Evolutionary conservation across 768 basidiomycete species (phyloP).

Genomic region (Hericium erinaceus): DNA sequence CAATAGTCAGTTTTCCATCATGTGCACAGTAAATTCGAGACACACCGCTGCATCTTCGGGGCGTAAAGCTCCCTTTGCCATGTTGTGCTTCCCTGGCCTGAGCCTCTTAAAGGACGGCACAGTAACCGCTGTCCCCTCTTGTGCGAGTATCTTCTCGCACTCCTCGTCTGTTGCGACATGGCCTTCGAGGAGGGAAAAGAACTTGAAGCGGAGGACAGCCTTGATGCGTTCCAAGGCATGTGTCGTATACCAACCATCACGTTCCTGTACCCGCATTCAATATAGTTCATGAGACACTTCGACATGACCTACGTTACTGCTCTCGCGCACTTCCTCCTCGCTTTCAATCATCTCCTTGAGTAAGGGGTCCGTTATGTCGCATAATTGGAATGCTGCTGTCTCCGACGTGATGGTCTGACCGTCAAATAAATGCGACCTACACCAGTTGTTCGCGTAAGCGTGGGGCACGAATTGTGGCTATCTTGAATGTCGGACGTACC

Average conservation of each 20-base stretch:
- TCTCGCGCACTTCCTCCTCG: conserved; percentile 55
- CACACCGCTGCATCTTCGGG: conserved; percentile 78
- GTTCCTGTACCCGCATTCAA: conserved; percentile 37
- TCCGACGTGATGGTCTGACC: conserved; percentile 72
- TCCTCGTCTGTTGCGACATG: conserved; percentile 65
- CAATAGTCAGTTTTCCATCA: background rate
- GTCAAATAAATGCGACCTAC: conserved; percentile 77
- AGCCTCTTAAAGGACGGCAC: conserved; percentile 41
- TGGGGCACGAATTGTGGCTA: too few species aligned
- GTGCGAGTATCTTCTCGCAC: conserved; percentile 53
- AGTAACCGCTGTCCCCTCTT: conserved; percentile 22
- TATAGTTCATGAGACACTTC: background rate
- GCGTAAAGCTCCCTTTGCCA: conserved; percentile 78
- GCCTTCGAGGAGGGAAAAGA: conserved; percentile 68
- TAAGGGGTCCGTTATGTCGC: conserved; percentile 85
- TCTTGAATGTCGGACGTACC: conserved; percentile 7
- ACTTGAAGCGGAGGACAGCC: conserved; percentile 76
- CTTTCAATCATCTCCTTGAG: conserved; percentile 74
- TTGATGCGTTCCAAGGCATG: conserved; percentile 79
- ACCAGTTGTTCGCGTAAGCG: background rate
- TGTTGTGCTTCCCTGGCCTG: conserved; percentile 70
- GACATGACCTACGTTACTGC: conserved; percentile 56
- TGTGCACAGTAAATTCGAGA: conserved; percentile 3
- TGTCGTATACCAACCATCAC: conserved; percentile 83
- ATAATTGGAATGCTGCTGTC: conserved; percentile 89